A percentile compares a stretch with the other conserved stretches of the same genome.
phyloP scores from a whole-genome alignment of 176 grass and related monocot species.

The Poa annua region DNA sequence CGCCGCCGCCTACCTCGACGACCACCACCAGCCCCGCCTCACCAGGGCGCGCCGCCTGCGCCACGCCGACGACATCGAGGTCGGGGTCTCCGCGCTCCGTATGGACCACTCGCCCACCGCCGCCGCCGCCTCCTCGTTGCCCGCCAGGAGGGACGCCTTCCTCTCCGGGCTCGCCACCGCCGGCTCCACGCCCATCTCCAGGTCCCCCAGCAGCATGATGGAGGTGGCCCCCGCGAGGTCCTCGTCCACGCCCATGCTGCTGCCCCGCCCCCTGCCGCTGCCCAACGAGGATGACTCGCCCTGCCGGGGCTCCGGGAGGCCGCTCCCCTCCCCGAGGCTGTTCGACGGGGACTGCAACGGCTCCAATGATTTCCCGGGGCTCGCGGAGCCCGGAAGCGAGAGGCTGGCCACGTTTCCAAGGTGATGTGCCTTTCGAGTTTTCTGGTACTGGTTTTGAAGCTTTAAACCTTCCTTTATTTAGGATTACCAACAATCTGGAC shows the following conservation, averaged over 20 bases:
- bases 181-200: constrained; percentile 60
- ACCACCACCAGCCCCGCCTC: constrained; percentile 55
- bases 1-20: neutral
- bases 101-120: constrained; percentile 31
- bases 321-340: constrained; percentile 47
- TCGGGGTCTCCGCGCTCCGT: constrained; percentile 50
- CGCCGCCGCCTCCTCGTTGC: neutral
- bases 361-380: neutral
- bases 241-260: constrained; percentile 62
- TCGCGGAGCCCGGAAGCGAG: constrained; percentile 36
- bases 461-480: constrained; percentile 1
- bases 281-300: constrained; percentile 41
- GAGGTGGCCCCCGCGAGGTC: constrained; percentile 45
- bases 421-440: constrained; percentile 9
- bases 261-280: constrained; percentile 54
- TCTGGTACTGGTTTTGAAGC: neutral
- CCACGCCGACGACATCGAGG: constrained; percentile 58
- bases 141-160: constrained; percentile 17
- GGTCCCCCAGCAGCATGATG: constrained; percentile 46
- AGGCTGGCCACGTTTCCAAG: constrained; percentile 41
- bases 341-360: constrained; percentile 38
- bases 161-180: constrained; percentile 19
- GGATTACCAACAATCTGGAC: constrained; percentile 11
- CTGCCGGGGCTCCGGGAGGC: constrained; percentile 30
- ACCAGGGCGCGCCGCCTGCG: constrained; percentile 58